phyloP scores from a whole-genome alignment of 257 asterid genomes.

The Fraxinus cuspidata region DNA sequence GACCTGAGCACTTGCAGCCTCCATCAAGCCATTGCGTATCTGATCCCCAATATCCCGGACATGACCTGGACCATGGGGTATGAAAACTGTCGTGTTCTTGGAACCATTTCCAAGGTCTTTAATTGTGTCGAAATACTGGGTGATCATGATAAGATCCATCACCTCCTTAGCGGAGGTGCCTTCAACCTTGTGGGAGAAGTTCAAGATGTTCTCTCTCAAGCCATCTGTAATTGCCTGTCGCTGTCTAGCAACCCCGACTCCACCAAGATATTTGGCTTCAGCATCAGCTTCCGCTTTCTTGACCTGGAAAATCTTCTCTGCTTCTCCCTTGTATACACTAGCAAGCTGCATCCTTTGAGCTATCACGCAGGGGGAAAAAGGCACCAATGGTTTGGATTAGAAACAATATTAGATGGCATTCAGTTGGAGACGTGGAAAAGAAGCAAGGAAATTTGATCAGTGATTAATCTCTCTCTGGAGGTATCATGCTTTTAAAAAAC shows the following conservation, averaged over 20 bases:
- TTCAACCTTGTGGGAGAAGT: constrained; percentile 82
- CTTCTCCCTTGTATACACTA: constrained; percentile 95
- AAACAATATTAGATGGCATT: not conserved
- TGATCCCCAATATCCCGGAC: constrained; percentile 90
- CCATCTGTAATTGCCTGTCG: constrained; percentile 99
- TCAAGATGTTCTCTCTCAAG: constrained; percentile 83
- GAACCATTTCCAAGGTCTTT: constrained; percentile 89
- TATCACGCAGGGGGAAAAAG: constrained; percentile 24
- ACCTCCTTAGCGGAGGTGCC: constrained; percentile 94
- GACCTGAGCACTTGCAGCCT: constrained; percentile 62
- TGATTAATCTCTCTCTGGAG: not conserved
- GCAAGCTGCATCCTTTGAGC: constrained; percentile 99
- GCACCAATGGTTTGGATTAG: not conserved
- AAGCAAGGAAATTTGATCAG: not conserved
- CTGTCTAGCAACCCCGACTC: constrained; percentile 98
- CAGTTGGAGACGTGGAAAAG: not conserved
- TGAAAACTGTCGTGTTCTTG: constrained; percentile 84
- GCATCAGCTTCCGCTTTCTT: constrained; percentile 98
- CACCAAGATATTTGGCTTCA: constrained; percentile 95
- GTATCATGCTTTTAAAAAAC: not conserved
- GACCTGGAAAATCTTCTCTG: constrained; percentile 81
- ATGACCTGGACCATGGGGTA: constrained; percentile 98
- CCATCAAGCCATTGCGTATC: constrained; percentile 92
- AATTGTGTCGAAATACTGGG: constrained; percentile 94
- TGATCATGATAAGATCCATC: constrained; percentile 95